Evolutionary conservation across 2,329 filamentous ascomycete species (phyloP).

Genomic region (Penicillium nordicum): DNA sequence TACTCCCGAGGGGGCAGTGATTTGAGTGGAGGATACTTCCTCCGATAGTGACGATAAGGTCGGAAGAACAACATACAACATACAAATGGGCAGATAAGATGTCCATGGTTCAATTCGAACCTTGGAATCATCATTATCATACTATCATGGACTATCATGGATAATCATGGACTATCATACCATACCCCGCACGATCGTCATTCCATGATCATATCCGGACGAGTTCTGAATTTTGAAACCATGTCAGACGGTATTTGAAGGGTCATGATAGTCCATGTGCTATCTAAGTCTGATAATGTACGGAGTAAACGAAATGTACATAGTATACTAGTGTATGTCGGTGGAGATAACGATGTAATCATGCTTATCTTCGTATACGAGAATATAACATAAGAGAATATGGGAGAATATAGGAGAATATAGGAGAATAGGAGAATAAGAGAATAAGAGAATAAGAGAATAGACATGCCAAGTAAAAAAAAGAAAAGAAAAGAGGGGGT

Average conservation of each 20-base stretch:
- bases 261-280: neutral
- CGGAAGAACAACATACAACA: neutral
- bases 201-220: conserved; percentile 10
- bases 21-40: neutral
- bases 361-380: neutral
- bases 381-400: too few species aligned
- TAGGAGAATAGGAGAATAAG: neutral
- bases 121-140: neutral
- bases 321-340: neutral
- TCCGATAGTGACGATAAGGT: conserved; percentile 1
- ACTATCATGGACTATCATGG: too few species aligned
- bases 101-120: neutral
- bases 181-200: conserved; percentile 27
- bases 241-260: neutral
- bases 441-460: neutral
- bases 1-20: neutral
- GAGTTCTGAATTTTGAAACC: conserved; percentile 2
- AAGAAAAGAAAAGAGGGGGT: neutral
- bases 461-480: neutral
- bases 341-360: conserved; percentile 13
- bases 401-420: too few species aligned
- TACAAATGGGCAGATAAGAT: neutral
- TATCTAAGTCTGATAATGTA: neutral
- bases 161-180: conserved; percentile 2
- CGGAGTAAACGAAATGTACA: too few species aligned